A percentile compares a stretch with the other conserved stretches of the same genome.
phyloP scores from a whole-genome alignment of 1,284 basidiomycete genomes.

The Gymnopus androsaceus region DNA sequence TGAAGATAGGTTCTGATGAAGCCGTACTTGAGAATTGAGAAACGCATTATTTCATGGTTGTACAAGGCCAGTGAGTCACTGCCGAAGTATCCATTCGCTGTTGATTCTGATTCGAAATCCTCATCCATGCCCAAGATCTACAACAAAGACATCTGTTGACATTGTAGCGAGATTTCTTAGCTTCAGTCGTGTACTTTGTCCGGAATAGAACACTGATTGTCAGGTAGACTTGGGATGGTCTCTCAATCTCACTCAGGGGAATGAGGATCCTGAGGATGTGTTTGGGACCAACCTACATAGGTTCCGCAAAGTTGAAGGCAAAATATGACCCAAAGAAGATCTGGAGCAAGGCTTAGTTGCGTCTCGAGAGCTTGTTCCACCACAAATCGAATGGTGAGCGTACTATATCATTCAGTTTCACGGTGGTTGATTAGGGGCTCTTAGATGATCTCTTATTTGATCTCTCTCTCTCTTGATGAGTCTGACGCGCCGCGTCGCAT shows the following conservation, averaged over 20 bases:
- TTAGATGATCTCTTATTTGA: no score
- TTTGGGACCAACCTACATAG: constrained; percentile 31
- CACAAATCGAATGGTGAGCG: no score
- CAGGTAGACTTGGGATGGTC: not conserved
- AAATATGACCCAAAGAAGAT: constrained; percentile 37
- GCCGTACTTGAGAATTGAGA: not conserved
- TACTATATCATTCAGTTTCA: no score
- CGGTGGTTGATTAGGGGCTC: no score
- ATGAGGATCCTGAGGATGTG: constrained; percentile 26
- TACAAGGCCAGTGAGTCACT: not conserved
- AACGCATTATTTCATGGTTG: not conserved
- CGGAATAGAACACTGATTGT: not conserved
- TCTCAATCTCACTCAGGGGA: not conserved
- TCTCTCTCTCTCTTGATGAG: no score
- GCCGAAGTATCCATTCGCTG: not conserved
- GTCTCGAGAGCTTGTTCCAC: no score
- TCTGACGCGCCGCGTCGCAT: no score
- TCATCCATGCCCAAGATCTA: no score
- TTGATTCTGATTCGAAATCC: not conserved
- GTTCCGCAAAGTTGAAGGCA: constrained; percentile 31
- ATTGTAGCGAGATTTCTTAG: not conserved
- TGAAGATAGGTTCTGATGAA: not conserved
- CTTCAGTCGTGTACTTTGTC: not conserved
- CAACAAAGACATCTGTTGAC: not conserved
- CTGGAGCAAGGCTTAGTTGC: constrained; percentile 34